Conservation (phyloP, 2,329 filamentous ascomycete genomes). For the Aspergillus sp. region DNA sequence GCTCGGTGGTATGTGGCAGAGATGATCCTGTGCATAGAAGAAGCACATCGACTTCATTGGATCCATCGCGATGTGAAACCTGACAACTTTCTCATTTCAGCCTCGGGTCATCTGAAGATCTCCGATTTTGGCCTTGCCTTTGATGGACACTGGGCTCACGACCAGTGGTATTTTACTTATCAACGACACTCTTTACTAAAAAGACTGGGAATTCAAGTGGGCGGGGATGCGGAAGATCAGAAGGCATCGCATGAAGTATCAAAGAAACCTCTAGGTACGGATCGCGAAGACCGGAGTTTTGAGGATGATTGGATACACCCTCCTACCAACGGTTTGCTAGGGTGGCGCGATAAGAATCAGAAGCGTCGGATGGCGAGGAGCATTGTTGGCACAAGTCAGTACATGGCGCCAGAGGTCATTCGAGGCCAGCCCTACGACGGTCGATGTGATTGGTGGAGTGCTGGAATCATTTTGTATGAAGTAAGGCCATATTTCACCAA, state of each 20-base stretch:
- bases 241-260: constrained; percentile 49
- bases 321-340: constrained; percentile 56
- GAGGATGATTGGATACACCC: constrained; percentile 30
- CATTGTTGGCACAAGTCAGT: constrained; percentile 92
- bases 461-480: constrained; percentile 91
- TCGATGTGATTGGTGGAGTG: constrained; percentile 94
- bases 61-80: constrained; percentile 97
- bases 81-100: constrained; percentile 91
- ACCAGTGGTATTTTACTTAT: constrained; percentile 80
- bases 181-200: constrained; percentile 76
- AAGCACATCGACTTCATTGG: constrained; percentile 81
- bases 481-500: constrained; percentile 33
- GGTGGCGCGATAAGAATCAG: constrained; percentile 68
- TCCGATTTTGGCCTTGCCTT: constrained; percentile 96
- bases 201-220: constrained; percentile 71
- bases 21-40: constrained; percentile 94
- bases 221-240: constrained; percentile 71
- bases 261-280: constrained; percentile 9
- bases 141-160: constrained; percentile 92
- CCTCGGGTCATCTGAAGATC: constrained; percentile 88
- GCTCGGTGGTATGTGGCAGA: constrained; percentile 89
- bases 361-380: constrained; percentile 76
- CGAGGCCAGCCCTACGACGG: constrained; percentile 81
- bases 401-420: constrained; percentile 96
- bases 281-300: constrained; percentile 15